A percentile compares a stretch with the other conserved stretches of the same genome.
Evolutionary conservation across 352 stramenopile genomes (phyloP).

Genomic region (Globisporangium apiculatum): DNA sequence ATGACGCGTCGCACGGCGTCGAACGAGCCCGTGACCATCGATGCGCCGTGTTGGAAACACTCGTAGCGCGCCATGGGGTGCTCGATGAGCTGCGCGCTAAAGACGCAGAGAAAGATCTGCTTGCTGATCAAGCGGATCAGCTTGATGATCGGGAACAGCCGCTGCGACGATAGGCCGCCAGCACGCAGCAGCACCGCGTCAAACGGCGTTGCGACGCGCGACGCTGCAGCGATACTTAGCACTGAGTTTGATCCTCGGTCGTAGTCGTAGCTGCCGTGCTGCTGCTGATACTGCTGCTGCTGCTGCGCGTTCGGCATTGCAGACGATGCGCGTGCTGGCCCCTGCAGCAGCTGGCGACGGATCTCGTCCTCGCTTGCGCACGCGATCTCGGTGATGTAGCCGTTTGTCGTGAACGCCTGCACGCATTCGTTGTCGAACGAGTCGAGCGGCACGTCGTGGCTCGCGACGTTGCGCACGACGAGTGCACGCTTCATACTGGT

Average conservation of each 20-base stretch:
- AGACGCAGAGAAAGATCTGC: slow-evolving; percentile 84
- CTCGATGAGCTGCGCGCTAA: slow-evolving; percentile 69
- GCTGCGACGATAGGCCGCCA: slow-evolving; percentile 38
- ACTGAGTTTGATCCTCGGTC: not conserved
- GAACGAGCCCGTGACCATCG: slow-evolving; percentile 76
- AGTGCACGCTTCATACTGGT: slow-evolving; percentile 63
- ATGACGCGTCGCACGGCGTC: slow-evolving; percentile 55
- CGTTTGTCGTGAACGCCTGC: slow-evolving; percentile 53
- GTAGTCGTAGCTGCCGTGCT: not conserved
- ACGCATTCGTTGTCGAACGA: slow-evolving; percentile 72
- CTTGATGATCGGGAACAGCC: slow-evolving; percentile 48
- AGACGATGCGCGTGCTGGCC: slow-evolving; percentile 23
- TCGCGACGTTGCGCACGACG: slow-evolving; percentile 71
- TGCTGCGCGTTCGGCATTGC: slow-evolving; percentile 10
- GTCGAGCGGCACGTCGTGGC: slow-evolving; percentile 65
- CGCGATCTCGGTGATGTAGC: slow-evolving; percentile 67
- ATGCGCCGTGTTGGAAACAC: slow-evolving; percentile 71
- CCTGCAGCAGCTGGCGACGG: slow-evolving; percentile 48
- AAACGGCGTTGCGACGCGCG: slow-evolving; percentile 24
- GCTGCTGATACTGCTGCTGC: slow-evolving; percentile 7
- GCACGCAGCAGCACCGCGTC: slow-evolving; percentile 64
- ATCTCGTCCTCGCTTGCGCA: slow-evolving; percentile 53
- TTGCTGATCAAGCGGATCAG: slow-evolving; percentile 63
- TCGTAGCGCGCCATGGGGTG: slow-evolving; percentile 63
- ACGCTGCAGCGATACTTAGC: not conserved